phyloP scores from a whole-genome alignment of 768 basidiomycete genomes.

The Phylloporus arenicola region DNA sequence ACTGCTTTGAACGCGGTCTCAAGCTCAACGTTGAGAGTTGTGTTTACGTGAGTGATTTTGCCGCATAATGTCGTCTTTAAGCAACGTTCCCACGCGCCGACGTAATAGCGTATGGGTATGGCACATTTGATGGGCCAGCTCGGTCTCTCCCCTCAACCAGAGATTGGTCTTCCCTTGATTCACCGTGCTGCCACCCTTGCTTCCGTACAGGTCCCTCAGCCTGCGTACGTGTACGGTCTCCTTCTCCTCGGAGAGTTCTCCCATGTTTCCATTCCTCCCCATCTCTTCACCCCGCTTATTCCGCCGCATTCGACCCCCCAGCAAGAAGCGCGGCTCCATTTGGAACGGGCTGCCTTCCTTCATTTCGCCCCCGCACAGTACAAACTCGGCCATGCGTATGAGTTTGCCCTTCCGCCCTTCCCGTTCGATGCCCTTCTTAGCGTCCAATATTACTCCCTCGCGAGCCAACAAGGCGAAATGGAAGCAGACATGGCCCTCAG shows the following conservation, averaged over 20 bases:
- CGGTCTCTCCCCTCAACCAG: slow-evolving; percentile 46
- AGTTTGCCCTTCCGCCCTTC: slow-evolving; percentile 82
- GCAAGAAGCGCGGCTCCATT: slow-evolving; percentile 65
- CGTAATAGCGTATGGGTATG: slow-evolving; percentile 79
- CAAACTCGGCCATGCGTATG: slow-evolving; percentile 89
- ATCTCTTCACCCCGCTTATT: slow-evolving; percentile 51
- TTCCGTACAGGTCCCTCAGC: slow-evolving; percentile 73
- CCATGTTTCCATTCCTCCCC: slow-evolving; percentile 48
- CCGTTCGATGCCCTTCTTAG: slow-evolving; percentile 83
- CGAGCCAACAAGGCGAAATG: slow-evolving; percentile 77
- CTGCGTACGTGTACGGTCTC: slow-evolving; percentile 85
- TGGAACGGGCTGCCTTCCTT: slow-evolving; percentile 83
- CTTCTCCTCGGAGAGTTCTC: slow-evolving; percentile 81
- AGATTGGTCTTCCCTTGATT: slow-evolving; percentile 64
- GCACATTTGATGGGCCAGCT: slow-evolving; percentile 89
- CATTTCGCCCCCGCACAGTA: slow-evolving; percentile 84
- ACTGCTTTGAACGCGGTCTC: slow-evolving; percentile 83
- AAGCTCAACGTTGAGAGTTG: slow-evolving; percentile 72
- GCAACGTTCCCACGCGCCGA: slow-evolving; percentile 4
- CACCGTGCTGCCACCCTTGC: slow-evolving; percentile 72
- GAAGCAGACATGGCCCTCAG: slow-evolving; percentile 96
- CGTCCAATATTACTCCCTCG: slow-evolving; percentile 85
- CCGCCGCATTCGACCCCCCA: slow-evolving; percentile 43
- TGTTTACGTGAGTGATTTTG: slow-evolving; percentile 55
- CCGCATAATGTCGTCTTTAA: not conserved